phyloP scores from a whole-genome alignment of 805 yeast species.

The Candida saitoana region DNA sequence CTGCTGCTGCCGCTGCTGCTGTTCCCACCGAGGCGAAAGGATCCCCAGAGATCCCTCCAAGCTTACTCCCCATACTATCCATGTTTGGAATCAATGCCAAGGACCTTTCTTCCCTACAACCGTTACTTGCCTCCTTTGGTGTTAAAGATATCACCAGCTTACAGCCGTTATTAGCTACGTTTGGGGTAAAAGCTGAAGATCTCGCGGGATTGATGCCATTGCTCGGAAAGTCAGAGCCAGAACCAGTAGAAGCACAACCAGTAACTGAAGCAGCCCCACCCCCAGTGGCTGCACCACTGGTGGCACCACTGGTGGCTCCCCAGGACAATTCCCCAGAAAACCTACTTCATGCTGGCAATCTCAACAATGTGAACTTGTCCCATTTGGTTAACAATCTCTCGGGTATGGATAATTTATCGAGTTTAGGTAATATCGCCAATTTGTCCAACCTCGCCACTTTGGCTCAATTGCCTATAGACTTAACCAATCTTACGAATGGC shows the following conservation, averaged over 20 bases:
- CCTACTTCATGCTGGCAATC: conserved; percentile 32
- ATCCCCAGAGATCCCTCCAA: neutral
- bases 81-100: conserved; percentile 1
- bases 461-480: conserved; percentile 41
- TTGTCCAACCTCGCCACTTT: conserved; percentile 38
- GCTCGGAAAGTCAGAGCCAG: neutral
- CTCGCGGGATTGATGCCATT: neutral
- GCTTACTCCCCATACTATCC: neutral
- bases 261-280: neutral
- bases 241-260: neutral
- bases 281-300: neutral
- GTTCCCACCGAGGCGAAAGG: neutral
- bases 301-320: neutral
- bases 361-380: conserved; percentile 39
- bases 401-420: conserved; percentile 31
- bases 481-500: conserved; percentile 30
- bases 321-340: conserved; percentile 7
- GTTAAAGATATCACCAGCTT: neutral
- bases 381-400: conserved; percentile 40
- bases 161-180: neutral
- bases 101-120: neutral
- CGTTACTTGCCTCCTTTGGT: conserved; percentile 3
- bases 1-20: neutral
- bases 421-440: conserved; percentile 35
- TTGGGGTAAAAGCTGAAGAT: neutral